Base-by-base conservation (phyloP, 768 basidiomycete genomes). In the Paxillus involutus region DNA sequence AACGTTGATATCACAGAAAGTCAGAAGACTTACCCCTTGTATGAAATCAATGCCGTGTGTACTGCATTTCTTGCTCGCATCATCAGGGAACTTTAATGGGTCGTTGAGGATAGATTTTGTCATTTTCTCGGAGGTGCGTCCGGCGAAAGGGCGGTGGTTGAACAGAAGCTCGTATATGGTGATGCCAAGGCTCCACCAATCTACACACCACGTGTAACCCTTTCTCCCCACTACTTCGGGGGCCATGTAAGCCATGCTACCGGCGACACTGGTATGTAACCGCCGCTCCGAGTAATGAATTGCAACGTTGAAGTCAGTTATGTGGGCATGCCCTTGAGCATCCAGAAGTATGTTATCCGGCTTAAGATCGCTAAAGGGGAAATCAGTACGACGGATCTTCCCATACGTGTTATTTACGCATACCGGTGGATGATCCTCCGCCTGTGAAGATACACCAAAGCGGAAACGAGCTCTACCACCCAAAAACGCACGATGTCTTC, bases 161-260 rank as follows among this genome's bases (percentile, higher is more conserved):
- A 89, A 91, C 30, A 95, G 72, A n/a, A 97, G 81, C 64, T 98
- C 95, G 72, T 89, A 96, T 54, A 86, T 88, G 26, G 89, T 89
- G 52, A 97, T 78, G 30, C 95, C 95, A 17, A 98, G 78, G 65
- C 91, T 94, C 95, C 95, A 98, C 89, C 92, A 97, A 68, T 98
- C 95, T 47, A 92, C 82, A 46, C 85, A 86, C 81, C 91, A 94
- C 4, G 89, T 89, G 71, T 99, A 99, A 14, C 97, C 97, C 64
- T 85, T 88, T 65, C 90, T 87, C 48, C 82, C 84, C 42, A 98
- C 79, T n/a, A 99, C 89, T 70, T 99, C 94, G 0, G 96, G 95
- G 10, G 95, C 95, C 97, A 99, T 99, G 74, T 99, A 99, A 0
- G 97, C 96, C 93, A 99, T 95, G 65, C 91, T 94, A 4, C 97